phyloP scores from a whole-genome alignment of 2,329 filamentous ascomycete species.

The Acarospora socialis region DNA sequence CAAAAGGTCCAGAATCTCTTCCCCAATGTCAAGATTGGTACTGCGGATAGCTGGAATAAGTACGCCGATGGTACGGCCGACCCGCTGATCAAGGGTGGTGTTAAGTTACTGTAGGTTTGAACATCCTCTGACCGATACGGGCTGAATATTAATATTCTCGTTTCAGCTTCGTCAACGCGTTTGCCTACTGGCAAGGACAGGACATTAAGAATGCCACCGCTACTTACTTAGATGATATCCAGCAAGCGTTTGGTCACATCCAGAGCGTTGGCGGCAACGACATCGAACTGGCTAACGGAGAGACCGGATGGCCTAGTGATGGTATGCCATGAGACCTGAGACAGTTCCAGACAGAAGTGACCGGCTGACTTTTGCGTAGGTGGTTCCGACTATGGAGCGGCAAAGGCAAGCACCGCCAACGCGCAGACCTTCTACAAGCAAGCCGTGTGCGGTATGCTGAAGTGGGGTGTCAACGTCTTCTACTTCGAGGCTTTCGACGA shows the following conservation, averaged over 20 bases:
- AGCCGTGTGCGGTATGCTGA: slow-evolving; percentile 48
- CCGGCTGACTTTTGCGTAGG: slow-evolving; percentile 22
- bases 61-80: slow-evolving; percentile 54
- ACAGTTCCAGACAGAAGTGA: too few species aligned
- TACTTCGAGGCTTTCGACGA: slow-evolving; percentile 64
- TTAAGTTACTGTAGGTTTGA: slow-evolving; percentile 40
- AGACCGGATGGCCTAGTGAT: slow-evolving; percentile 51
- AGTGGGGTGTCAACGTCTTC: slow-evolving; percentile 55
- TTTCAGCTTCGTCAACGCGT: slow-evolving; percentile 47
- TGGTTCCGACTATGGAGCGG: slow-evolving; percentile 47
- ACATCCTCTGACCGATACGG: background rate
- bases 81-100: slow-evolving; percentile 43
- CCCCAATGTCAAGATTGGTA: slow-evolving; percentile 45
- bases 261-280: slow-evolving; percentile 43
- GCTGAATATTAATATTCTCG: slow-evolving; percentile 4
- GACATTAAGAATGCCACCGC: slow-evolving; percentile 42
- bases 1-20: slow-evolving; percentile 43
- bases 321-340: slow-evolving; percentile 21
- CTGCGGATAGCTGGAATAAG: slow-evolving; percentile 62
- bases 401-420: slow-evolving; percentile 44
- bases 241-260: slow-evolving; percentile 48
- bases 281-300: slow-evolving; percentile 54
- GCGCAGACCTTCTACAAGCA: slow-evolving; percentile 47
- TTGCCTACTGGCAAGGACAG: slow-evolving; percentile 58
- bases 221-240: slow-evolving; percentile 54